Evolutionary conservation across 2,329 filamentous ascomycete species (phyloP).

Genomic region (Cordyceps tenuipes): DNA sequence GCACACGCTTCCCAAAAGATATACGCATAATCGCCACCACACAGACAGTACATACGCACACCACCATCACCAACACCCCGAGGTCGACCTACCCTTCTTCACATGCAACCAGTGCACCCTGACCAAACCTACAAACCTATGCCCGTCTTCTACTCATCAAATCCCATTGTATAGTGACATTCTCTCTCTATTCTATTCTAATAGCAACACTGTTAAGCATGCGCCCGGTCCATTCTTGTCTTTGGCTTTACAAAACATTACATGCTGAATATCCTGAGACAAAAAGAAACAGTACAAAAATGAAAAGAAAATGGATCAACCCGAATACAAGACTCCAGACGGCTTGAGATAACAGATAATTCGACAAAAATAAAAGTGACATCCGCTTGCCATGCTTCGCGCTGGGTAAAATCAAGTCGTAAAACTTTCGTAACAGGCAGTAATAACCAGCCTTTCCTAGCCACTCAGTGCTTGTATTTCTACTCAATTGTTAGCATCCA

Average conservation of each 20-base stretch:
- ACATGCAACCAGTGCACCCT: background rate
- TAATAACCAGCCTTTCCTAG: background rate
- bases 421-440: background rate
- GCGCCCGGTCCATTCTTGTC: background rate
- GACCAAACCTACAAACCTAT: background rate
- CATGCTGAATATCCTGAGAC: background rate
- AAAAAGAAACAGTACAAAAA: background rate
- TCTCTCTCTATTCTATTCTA: constrained; percentile 7
- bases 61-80: background rate
- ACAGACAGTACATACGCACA: background rate
- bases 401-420: background rate
- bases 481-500: background rate
- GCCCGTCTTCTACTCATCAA: background rate
- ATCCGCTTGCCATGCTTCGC: background rate
- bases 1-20: too few relatives aligned
- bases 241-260: background rate
- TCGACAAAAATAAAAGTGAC: background rate
- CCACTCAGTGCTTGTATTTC: constrained; percentile 13
- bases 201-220: background rate
- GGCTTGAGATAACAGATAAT: background rate
- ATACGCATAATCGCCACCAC: background rate
- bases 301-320: background rate
- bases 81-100: too few relatives aligned
- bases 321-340: background rate
- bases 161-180: background rate